Base-by-base conservation (phyloP, 257 asterid genomes). In the Plantago major region DNA sequence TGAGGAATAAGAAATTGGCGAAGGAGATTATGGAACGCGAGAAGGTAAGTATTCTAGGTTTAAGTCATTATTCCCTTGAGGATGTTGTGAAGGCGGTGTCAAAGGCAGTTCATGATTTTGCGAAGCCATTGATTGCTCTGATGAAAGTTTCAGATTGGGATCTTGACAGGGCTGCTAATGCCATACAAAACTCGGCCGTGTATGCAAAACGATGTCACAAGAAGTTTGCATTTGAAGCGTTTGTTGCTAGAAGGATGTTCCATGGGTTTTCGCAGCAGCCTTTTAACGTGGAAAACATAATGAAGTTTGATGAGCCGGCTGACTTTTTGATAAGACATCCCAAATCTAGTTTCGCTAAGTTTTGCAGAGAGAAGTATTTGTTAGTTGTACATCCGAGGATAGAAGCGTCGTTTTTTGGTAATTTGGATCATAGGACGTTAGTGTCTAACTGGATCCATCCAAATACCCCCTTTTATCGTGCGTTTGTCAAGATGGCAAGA, bases 71-170 rank as follows among this genome's bases (percentile, higher is more conserved):
- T 45, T 71, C 83, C 9, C 66, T 84, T 43, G 86, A 84, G 74
- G 82, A 77, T 69, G 74, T 71, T 58, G 83, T 73, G 43, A 75
- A 68, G 74, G 80, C 70, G 38, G 89, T 73, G 61, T 74, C 82
- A 57, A 86, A 74, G 78, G 86, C 89, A 46, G 76, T 86, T 65
- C 95, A 89, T 64, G 95, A 84, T 68, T 89, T 89, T 60, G 70
- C 94, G 0, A 89, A 86, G 86, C 95, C 95, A 10, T 76, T 89
- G 48, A 86, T 89, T 71, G 73, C 94, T 64, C 62, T 86, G 33
- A 81, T 86, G 89, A 84, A 89, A 60, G 78, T 68, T 65, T 84
- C 94, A 1, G 89, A 78, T 19, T 89, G 95, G 97, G 89, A 89
- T 81, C 79, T 89, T 28, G 95, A 84, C 76, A 62, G 53, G 65